These are phyloP conservation scores for Trichoderma gamsii DNA, from an alignment of 495 filamentous ascomycete genomes.

Conservation along the genomic window DNA sequence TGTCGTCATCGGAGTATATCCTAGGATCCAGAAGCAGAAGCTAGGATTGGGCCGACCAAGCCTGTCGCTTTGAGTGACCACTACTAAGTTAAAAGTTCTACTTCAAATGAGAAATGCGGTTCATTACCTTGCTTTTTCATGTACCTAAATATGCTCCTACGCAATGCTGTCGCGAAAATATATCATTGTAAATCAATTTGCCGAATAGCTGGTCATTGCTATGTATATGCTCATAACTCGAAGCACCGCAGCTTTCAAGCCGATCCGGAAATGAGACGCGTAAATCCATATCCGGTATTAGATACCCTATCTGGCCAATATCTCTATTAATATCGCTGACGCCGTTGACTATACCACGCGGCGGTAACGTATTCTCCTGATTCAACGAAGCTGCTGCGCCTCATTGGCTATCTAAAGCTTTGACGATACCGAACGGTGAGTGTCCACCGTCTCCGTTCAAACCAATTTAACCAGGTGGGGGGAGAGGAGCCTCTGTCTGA, in stretches of 20 bases:
- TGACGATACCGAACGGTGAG: not conserved
- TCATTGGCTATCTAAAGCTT: not conserved
- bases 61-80: conserved; percentile 4
- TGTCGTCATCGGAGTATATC: conserved; percentile 59
- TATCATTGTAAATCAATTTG: not conserved
- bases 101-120: not conserved
- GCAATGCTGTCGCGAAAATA: not conserved
- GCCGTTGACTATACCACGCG: not conserved
- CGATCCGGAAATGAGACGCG: too few species aligned
- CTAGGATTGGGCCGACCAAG: conserved; percentile 49
- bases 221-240: too few species aligned
- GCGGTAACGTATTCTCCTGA: not conserved
- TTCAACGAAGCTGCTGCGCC: not conserved
- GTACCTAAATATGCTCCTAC: not conserved
- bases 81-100: too few species aligned
- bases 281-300: too few species aligned
- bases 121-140: not conserved
- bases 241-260: too few species aligned
- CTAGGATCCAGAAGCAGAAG: conserved; percentile 79
- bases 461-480: not conserved
- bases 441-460: not conserved
- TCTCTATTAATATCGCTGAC: too few species aligned
- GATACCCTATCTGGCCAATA: too few species aligned
- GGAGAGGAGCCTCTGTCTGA: not conserved
- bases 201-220: not conserved